Evolutionary conservation across 2,329 filamentous ascomycete species (phyloP).

Genomic region (Cylindrodendrum hubeiense): DNA sequence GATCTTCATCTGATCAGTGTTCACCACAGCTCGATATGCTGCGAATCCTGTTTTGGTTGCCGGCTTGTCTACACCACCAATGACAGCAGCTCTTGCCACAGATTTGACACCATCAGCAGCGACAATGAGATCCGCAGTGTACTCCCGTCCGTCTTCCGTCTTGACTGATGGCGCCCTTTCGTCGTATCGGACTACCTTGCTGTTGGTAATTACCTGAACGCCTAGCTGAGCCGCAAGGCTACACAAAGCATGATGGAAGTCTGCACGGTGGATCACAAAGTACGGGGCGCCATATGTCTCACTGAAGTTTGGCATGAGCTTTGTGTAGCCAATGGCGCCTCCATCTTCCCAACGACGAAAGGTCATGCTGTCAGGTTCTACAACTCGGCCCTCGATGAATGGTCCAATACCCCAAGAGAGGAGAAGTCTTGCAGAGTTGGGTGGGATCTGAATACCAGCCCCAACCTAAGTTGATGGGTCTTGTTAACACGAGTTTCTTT

Average conservation of each 20-base stretch:
- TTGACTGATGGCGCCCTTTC: slow-evolving; percentile 33
- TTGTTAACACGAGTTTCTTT: neutral
- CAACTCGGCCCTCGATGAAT: slow-evolving; percentile 29
- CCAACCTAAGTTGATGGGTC: slow-evolving; percentile 34
- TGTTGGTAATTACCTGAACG: slow-evolving; percentile 41
- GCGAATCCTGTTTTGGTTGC: slow-evolving; percentile 51
- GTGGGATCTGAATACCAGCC: slow-evolving; percentile 49
- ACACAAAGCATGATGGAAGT: slow-evolving; percentile 50
- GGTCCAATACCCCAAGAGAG: slow-evolving; percentile 47
- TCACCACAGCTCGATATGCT: slow-evolving; percentile 56
- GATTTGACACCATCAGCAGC: slow-evolving; percentile 50
- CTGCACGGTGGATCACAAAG: slow-evolving; percentile 51
- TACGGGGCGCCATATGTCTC: slow-evolving; percentile 47
- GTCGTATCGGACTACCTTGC: slow-evolving; percentile 43
- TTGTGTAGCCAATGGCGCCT: slow-evolving; percentile 46
- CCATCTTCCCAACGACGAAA: slow-evolving; percentile 49
- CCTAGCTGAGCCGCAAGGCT: slow-evolving; percentile 41
- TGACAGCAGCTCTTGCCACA: slow-evolving; percentile 15
- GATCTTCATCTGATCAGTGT: slow-evolving; percentile 50
- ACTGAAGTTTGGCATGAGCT: slow-evolving; percentile 42
- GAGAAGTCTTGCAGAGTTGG: slow-evolving; percentile 48
- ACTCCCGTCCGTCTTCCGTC: slow-evolving; percentile 37
- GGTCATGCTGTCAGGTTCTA: slow-evolving; percentile 40
- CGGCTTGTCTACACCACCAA: neutral
- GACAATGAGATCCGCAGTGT: slow-evolving; percentile 49